These are phyloP conservation scores for Selaginella moellendorffii DNA, from an alignment of 75 land plant genomes.

Conservation along the genomic window DNA sequence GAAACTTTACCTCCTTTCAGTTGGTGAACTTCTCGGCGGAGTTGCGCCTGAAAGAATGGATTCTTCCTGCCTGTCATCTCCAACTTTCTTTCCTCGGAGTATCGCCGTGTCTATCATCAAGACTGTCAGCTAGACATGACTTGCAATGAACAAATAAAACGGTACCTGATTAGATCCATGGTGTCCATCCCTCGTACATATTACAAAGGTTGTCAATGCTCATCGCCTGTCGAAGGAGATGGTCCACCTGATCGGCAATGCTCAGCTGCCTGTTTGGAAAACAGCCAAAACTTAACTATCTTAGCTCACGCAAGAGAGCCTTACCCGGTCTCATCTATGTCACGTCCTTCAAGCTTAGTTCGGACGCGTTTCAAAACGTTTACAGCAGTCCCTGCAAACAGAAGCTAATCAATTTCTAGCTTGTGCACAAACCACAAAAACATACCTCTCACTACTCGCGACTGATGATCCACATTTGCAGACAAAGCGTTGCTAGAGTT, in stretches of 20 bases:
- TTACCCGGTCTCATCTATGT: constrained; percentile 58
- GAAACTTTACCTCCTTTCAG: no score
- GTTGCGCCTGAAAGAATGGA: no score
- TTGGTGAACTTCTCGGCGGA: no score
- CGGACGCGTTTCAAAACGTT: constrained; percentile 73
- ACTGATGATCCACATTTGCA: background rate
- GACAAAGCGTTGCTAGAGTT: background rate
- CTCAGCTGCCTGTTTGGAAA: constrained; percentile 41
- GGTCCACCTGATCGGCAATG: constrained; percentile 84
- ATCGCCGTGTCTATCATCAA: no score
- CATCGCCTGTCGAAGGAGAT: constrained; percentile 73
- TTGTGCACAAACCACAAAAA: background rate
- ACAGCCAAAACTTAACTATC: background rate
- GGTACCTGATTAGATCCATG: constrained; percentile 95
- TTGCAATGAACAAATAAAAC: no score
- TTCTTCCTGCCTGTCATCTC: no score
- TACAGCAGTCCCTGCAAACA: constrained; percentile 33
- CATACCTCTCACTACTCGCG: background rate
- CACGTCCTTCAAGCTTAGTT: constrained; percentile 74
- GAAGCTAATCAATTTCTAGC: no score
- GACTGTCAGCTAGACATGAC: no score
- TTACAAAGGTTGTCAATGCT: constrained; percentile 90
- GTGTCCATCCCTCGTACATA: constrained; percentile 99
- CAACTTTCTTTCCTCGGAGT: no score
- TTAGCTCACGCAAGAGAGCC: background rate